Conservation (phyloP, 2,329 filamentous ascomycete genomes). For the Ascochyta clinopodiicola region DNA sequence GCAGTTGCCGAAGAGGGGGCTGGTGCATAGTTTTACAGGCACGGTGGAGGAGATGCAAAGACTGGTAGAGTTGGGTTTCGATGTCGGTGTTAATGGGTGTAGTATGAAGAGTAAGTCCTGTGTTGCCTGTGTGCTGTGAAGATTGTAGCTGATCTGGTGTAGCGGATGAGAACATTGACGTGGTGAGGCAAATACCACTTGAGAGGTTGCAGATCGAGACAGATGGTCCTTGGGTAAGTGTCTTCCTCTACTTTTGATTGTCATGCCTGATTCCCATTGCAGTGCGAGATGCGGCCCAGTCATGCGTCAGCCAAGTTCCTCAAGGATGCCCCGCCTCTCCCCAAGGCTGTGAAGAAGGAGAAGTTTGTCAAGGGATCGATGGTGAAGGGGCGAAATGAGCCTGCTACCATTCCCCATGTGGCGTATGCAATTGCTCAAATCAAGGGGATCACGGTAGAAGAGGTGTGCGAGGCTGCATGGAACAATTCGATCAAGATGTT, state of each 20-base stretch:
- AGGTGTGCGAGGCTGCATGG: constrained; percentile 77
- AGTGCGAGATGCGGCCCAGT: constrained; percentile 88
- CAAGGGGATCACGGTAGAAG: constrained; percentile 78
- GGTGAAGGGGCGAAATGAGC: constrained; percentile 95
- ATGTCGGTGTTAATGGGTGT: constrained; percentile 96
- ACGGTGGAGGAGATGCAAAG: constrained; percentile 83
- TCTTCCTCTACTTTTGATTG: too few relatives aligned
- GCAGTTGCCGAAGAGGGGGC: constrained; percentile 73
- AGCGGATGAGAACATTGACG: constrained; percentile 74
- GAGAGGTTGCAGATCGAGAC: constrained; percentile 91
- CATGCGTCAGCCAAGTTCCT: constrained; percentile 83
- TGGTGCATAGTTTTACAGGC: constrained; percentile 96
- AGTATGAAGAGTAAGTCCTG: constrained; percentile 75
- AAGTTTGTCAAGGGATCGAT: constrained; percentile 87
- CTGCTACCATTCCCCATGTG: constrained; percentile 83
- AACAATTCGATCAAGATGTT: constrained; percentile 50
- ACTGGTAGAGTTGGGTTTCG: constrained; percentile 79
- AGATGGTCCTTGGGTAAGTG: constrained; percentile 82
- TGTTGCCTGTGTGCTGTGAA: not conserved
- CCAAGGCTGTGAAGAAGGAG: constrained; percentile 92
- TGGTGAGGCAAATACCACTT: constrained; percentile 80
- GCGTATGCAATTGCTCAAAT: constrained; percentile 88
- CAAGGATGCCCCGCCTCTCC: constrained; percentile 72
- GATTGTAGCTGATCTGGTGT: not conserved
- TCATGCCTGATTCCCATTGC: not conserved